Conservation (phyloP, 2,329 filamentous ascomycete genomes). For the Periconia macrospinosa region DNA sequence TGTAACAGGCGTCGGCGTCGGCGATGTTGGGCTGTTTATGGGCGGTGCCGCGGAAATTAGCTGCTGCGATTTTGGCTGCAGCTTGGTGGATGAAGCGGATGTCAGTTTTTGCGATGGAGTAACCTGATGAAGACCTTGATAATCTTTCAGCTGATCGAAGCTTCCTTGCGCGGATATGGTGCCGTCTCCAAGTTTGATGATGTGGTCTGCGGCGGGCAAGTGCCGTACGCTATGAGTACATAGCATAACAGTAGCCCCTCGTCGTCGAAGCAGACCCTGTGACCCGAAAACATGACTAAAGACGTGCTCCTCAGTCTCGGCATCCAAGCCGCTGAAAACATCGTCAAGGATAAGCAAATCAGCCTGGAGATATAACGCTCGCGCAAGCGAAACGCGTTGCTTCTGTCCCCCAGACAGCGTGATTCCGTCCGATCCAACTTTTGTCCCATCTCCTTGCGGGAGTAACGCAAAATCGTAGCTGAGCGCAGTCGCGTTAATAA, state of each 20-base stretch:
- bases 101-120: background rate
- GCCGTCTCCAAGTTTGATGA: conserved; percentile 9
- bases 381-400: conserved; percentile 52
- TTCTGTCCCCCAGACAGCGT: conserved; percentile 54
- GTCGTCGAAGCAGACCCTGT: conserved; percentile 44
- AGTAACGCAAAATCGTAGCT: conserved; percentile 7
- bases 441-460: conserved; percentile 33
- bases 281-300: conserved; percentile 47
- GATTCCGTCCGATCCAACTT: conserved; percentile 52
- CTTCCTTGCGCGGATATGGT: conserved; percentile 31
- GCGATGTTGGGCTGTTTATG: background rate
- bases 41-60: background rate
- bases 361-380: conserved; percentile 51
- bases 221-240: conserved; percentile 15
- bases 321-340: conserved; percentile 52
- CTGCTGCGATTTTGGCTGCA: background rate
- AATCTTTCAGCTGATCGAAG: conserved; percentile 32
- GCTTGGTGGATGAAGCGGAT: background rate
- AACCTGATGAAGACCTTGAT: conserved; percentile 38
- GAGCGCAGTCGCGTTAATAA: conserved; percentile 13
- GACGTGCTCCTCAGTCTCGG: conserved; percentile 49
- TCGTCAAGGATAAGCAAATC: conserved; percentile 52
- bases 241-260: conserved; percentile 20
- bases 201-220: conserved; percentile 12
- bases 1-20: background rate